Percentiles rank a stretch among this genome's conserved stretches.
These are phyloP conservation scores for Calcarisporium arbuscula DNA, from an alignment of 2,329 filamentous ascomycete genomes.

Conservation along the genomic window DNA sequence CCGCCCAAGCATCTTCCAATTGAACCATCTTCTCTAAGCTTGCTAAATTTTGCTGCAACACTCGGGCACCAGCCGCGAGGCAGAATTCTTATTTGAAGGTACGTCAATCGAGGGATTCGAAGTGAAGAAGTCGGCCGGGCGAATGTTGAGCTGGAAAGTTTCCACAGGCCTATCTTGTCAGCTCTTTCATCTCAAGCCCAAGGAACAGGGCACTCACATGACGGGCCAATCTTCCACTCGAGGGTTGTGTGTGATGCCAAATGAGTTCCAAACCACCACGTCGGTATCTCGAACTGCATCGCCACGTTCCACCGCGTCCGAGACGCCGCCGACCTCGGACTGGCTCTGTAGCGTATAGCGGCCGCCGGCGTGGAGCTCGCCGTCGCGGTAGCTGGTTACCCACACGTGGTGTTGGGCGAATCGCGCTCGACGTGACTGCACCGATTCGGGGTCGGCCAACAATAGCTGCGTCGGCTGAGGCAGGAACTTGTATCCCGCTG, in stretches of 20 bases:
- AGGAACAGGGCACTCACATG: conserved; percentile 50
- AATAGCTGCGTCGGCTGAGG: conserved; percentile 31
- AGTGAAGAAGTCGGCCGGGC: conserved; percentile 42
- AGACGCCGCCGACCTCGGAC: conserved; percentile 25
- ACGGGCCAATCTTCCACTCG: conserved; percentile 63
- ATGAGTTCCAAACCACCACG: conserved; percentile 51
- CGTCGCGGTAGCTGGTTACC: conserved; percentile 39
- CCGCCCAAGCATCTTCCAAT: no score
- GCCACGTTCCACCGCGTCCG: conserved; percentile 29
- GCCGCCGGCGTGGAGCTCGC: conserved; percentile 38
- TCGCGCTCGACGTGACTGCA: conserved; percentile 32
- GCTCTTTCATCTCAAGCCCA: no score
- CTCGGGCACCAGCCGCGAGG: no score
- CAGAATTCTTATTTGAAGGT: no score
- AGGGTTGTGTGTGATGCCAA: conserved; percentile 60
- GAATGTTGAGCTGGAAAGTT: conserved; percentile 36
- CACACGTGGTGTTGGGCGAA: conserved; percentile 39
- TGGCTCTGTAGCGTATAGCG: conserved; percentile 39
- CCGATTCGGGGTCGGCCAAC: conserved; percentile 33
- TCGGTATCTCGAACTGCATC: conserved; percentile 45
- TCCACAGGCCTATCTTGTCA: conserved; percentile 43
- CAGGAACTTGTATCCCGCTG: conserved; percentile 42
- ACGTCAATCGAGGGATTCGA: conserved; percentile 42
- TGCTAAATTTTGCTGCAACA: no score
- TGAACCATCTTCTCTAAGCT: no score